Evolutionary conservation across 1,284 basidiomycete species (phyloP).

Genomic region (Serendipita sp.): DNA sequence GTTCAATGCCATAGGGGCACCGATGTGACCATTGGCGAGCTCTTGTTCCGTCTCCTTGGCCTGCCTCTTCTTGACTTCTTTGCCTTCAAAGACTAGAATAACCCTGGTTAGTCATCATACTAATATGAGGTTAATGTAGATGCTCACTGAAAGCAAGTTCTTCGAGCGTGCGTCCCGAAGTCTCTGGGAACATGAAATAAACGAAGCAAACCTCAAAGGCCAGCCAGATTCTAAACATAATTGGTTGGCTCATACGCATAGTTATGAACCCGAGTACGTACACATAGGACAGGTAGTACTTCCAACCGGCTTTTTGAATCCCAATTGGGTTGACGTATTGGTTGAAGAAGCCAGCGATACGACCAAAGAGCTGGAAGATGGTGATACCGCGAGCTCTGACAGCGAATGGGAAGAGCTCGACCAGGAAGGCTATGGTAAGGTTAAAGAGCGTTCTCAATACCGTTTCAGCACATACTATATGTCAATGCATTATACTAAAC

Average conservation of each 20-base stretch:
- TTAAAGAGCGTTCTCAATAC: not conserved
- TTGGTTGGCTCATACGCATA: slow-evolving; percentile 20
- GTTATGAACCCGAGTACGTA: slow-evolving; percentile 19
- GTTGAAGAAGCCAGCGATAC: slow-evolving; percentile 40
- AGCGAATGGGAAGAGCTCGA: slow-evolving; percentile 38
- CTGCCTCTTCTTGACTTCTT: slow-evolving; percentile 2
- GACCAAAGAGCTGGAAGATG: slow-evolving; percentile 36
- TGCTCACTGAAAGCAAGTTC: slow-evolving; percentile 44
- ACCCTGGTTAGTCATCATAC: not conserved
- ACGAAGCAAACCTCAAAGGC: slow-evolving; percentile 34
- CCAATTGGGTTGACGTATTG: slow-evolving; percentile 47
- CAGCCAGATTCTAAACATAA: slow-evolving; percentile 25
- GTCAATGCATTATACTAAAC: slow-evolving; percentile 30
- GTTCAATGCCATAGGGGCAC: not conserved
- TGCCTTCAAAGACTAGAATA: slow-evolving; percentile 4
- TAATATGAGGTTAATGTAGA: not conserved
- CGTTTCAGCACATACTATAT: slow-evolving; percentile 25
- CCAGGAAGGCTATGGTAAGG: slow-evolving; percentile 28
- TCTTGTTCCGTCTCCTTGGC: slow-evolving; percentile 5
- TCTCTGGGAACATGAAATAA: slow-evolving; percentile 41
- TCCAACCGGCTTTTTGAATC: slow-evolving; percentile 33
- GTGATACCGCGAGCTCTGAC: slow-evolving; percentile 36
- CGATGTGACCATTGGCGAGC: not conserved
- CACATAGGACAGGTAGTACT: slow-evolving; percentile 17
- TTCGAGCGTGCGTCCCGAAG: slow-evolving; percentile 38